Conservation (phyloP, 164 flowering plant genomes). For the Sedum album region DNA sequence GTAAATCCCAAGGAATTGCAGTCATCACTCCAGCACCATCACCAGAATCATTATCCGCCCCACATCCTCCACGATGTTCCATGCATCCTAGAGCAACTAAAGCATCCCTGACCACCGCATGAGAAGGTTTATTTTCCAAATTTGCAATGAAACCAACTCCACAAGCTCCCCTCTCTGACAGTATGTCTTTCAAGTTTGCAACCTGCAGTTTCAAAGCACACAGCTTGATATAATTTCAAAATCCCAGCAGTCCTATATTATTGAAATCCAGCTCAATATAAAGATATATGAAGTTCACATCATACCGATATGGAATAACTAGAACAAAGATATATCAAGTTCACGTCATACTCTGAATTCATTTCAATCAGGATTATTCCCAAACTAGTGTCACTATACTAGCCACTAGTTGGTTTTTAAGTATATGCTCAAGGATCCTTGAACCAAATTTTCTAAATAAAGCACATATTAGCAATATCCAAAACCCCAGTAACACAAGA, state of each 20-base stretch:
- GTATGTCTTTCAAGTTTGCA: constrained; percentile 71
- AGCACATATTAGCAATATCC: background rate
- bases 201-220: constrained; percentile 30
- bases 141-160: constrained; percentile 98
- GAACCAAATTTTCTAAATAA: background rate
- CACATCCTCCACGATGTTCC: constrained; percentile 99
- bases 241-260: background rate
- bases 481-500: background rate
- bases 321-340: too few species aligned
- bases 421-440: background rate
- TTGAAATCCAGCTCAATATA: background rate
- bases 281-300: background rate
- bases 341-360: background rate
- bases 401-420: too few species aligned
- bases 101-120: constrained; percentile 72
- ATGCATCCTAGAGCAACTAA: constrained; percentile 94
- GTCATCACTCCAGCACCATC: constrained; percentile 98
- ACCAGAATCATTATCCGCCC: constrained; percentile 99
- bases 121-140: constrained; percentile 73
- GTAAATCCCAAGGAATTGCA: constrained; percentile 93
- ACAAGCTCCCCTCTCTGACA: constrained; percentile 97
- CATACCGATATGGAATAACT: background rate
- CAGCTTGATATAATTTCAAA: background rate
- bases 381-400: too few species aligned
- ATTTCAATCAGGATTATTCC: too few species aligned